Evolutionary conservation across 345 rosid genomes (phyloP), one percentile per base, ranked within the genome.

Genomic region (Citrus sp.): DNA sequence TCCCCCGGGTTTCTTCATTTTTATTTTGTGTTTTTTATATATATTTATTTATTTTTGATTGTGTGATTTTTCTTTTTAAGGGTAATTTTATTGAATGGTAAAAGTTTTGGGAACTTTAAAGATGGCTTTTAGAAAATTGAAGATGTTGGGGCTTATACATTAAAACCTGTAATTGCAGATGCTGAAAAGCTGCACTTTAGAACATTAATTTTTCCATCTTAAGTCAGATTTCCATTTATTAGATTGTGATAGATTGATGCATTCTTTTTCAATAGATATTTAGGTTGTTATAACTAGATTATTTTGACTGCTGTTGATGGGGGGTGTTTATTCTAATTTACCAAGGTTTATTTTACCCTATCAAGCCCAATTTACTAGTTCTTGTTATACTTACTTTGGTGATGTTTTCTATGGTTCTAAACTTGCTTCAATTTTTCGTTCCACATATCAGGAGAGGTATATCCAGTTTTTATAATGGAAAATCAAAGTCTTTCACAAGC

Each of bases 401-500:
- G 56, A 59, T 54, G 30, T 55, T 63, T 22, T 35, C 19, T 54
- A 30, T n/a, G 49, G 65, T 74, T n/a, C 32, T 55, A 56, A 68
- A 49, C 35, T 3, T 72, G 30, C 60, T 78, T 9, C 14, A 21
- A 37, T 80, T 16, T 65, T 46, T 34, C 62, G 61, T 59, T 72
- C 38, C 74, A 65, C 24, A 22, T 84, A 77, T 32, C 86, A 88
- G 86, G 80, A 82, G 69, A 72, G 84, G 86, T 72, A 84, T 88
- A 72, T 88, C 88, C 60, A 82, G 80, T 49, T 88, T 86, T 64
- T 86, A 88, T 73, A 75, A 24, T 68, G 86, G 90, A 56, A 88
- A 80, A 69, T 84, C 90, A 59, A 88, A 82, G 79, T 88, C 90
- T 10, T 88, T 88, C 78, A 86, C 89, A n/a, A 79, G 89, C 70